These are phyloP conservation scores for Alternaria triticina DNA, from an alignment of 2,329 filamentous ascomycete genomes.

Conservation along the genomic window DNA sequence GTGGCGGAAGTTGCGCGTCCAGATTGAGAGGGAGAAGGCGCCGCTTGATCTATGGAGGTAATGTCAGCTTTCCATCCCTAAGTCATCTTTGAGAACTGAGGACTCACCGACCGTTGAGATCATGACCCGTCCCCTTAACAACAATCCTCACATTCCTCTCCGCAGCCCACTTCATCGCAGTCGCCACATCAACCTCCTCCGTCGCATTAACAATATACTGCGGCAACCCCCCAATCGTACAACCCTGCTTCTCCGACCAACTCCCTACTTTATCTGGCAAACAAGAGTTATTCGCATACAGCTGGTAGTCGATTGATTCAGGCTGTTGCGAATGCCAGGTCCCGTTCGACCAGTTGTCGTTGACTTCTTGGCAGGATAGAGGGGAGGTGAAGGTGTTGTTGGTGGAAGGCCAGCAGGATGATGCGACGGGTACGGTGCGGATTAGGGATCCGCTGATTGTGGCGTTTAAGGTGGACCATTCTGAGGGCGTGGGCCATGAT, in stretches of 20 bases:
- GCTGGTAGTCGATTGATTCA: slow-evolving; percentile 30
- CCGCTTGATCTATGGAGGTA: not conserved
- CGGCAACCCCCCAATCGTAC: not conserved
- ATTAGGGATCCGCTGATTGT: not conserved
- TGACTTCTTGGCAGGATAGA: slow-evolving; percentile 29
- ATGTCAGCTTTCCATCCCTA: not conserved
- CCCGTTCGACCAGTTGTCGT: slow-evolving; percentile 36
- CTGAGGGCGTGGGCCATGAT: not conserved
- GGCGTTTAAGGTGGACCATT: not conserved
- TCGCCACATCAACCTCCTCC: slow-evolving; percentile 30
- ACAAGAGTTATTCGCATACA: not conserved
- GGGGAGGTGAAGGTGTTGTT: slow-evolving; percentile 28
- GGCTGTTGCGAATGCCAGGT: slow-evolving; percentile 40
- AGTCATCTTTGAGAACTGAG: no score
- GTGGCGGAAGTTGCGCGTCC: not conserved
- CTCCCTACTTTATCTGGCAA: not conserved
- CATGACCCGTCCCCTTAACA: slow-evolving; percentile 18
- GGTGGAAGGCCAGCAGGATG: slow-evolving; percentile 27
- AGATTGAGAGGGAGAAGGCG: not conserved
- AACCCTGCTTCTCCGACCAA: not conserved
- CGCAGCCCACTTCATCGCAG: slow-evolving; percentile 38
- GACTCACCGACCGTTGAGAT: slow-evolving; percentile 7
- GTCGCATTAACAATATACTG: not conserved
- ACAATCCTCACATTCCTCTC: slow-evolving; percentile 14
- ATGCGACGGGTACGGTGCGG: not conserved